Base-by-base conservation (phyloP, 2,329 filamentous ascomycete species). In the Penicillium hordei region DNA sequence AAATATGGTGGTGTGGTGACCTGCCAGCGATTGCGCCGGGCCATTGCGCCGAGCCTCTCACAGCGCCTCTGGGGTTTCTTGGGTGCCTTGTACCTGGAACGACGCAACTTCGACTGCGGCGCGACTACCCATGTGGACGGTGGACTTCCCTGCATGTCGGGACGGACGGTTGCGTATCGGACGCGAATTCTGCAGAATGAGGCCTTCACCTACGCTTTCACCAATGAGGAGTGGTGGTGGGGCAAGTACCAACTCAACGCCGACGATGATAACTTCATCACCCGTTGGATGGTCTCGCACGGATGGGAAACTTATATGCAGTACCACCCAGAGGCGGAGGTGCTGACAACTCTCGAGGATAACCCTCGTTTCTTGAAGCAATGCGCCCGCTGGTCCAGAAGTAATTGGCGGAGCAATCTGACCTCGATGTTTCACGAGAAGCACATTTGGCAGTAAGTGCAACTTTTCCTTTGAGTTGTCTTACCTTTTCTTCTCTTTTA, bases 201-300 rank as follows among this genome's bases (percentile, higher is more conserved):
- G 59, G 86, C 89, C 52, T 97, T 97, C 75, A 87, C 92, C 42
- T 85, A 93, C 63, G 90, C 88, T 45, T 97, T 97, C 80, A 93
- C 90, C 65, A 91, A 93, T 55, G 93, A 97, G 78, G 89, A 89
- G 66, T 96, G 91, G 91, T 83, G 83, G 76, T 80, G 76, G 62
- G 84, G 89, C 48, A 87, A 89, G 68, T 96, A 89, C 77, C 93
- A 93, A 70, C 83, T 97, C 60, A 97, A 97, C 71, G 92, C 93
- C 27, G 93, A 97, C 75, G 93, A 97, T 75, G 93, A 97, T 81
- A 97, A 97, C 78, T 97, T 97, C 78, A 91, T 97, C 67, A 97
- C 93, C 7, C 88, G 93, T 57, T 97, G 93, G 93, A 84, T 97
- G 70, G 93, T 97, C 66, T 90, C 87, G 63, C 89, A 96, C 78